Base-by-base conservation (phyloP, 2,329 filamentous ascomycete species). In the Colletotrichum tanaceti region DNA sequence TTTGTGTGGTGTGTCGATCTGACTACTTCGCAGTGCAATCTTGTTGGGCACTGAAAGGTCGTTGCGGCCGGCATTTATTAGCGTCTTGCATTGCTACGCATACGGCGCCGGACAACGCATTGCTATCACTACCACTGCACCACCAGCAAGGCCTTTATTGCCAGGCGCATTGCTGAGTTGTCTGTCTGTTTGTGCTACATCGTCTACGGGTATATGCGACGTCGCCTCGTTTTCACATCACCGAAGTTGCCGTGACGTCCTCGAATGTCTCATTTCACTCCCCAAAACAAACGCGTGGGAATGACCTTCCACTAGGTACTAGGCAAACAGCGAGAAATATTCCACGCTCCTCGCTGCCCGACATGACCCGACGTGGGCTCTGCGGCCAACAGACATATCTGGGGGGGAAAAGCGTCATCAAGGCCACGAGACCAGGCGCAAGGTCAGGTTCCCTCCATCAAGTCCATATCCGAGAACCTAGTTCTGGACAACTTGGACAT, bases 401-500 rank as follows among this genome's bases (percentile, higher is more conserved):
- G 13, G 16, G 22, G n/a, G n/a, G n/a, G n/a, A n/a, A 58, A 1
- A 41, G 28, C 5, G 53, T 44, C 32, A 18, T 68, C 54, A 22
- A 24, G 24, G 50, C 22, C 39, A 10, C 47, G 47, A 32, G 20
- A 39, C n/a, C 43, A 22, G 16, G 14, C 24, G 41, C 50, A 39
- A 32, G 57, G 38, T 28, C 52, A 46, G 44, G 11, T 24, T 46
- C 38, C 10, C 24, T 14, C 47, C 44, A 52, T 3, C 38, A 50
- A 16, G 44, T 24, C 57, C 24, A 54, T n/a, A 18, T 41, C 55
- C 24, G 18, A 53, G 35, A 47, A 24, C 13, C 7, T 79, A 91
- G 81, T 92, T 91, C 82, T 94, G 91, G 71, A 96, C 92, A 72
- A 95, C 91, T 78, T 95, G 92, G 59, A 96, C 88, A 76, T 95